Base-by-base conservation (phyloP, 148 eudicot species). In the Heliosperma pusillum region DNA sequence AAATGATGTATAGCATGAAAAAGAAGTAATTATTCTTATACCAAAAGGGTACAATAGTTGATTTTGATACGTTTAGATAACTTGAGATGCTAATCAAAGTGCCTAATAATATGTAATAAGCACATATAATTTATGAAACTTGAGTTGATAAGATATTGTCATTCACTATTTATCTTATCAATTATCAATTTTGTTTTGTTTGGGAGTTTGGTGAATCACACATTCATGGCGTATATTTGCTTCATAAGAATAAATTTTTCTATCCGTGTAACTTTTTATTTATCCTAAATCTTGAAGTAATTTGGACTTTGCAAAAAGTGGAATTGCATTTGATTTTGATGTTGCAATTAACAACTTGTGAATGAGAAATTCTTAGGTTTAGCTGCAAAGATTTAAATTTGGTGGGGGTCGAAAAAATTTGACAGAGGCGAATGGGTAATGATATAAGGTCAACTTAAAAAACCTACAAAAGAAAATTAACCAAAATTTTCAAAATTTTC, bases 61-160 rank as follows among this genome's bases (percentile, higher is more conserved):
- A 58, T 58, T 13, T 64, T 76, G 53, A 44, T 11, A 69, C 67
- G 79, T 29, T 20, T 59, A 61, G 74, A 69, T 61, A 29, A 77
- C 74, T n/a, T 76, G 22, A 58, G 65, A 68, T 44, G 16, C 71
- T 30, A 17, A 65, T 33, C 45, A 30, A 65, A 65, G n/a, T 65
- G 45, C 69, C 21, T 24, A 44, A 15, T 45, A 67, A 69, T 69
- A 69, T 50, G 55, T 50, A 50, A 50, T 50, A 50, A 69, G 71
- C 30, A n/a, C 30, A 44, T 11, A 69, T 44, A 12, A 68, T 57
- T 20, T 53, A 12, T 65, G 21, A 11, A 27, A 62, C 10, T 62
- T 47, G 5, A 12, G 27, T 13, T 10, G 47, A 27, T 66, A 66
- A 52, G 44, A 42, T 42, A 40, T 42, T 25, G 36, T 73, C 22